Conservation (phyloP, 192 early-diverging fungal species). For the Backusella mclennaniae region DNA sequence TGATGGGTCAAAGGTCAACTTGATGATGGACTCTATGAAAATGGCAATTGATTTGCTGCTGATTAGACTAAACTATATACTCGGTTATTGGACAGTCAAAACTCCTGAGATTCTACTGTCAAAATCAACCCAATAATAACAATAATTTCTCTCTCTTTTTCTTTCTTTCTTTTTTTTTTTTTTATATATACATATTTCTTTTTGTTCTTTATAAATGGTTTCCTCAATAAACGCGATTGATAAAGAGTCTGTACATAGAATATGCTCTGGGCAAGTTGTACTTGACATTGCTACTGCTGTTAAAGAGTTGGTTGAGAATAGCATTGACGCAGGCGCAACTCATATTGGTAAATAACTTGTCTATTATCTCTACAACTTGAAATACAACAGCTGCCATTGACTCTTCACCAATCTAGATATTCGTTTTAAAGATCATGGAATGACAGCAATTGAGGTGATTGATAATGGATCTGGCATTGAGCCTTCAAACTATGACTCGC, state of each 20-base stretch:
- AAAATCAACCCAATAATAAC: neutral
- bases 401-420: conserved; percentile 56
- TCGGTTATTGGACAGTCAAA: conserved; percentile 70
- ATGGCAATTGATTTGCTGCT: conserved; percentile 90
- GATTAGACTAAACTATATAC: conserved; percentile 82
- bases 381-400: neutral
- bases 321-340: conserved; percentile 84
- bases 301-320: conserved; percentile 96
- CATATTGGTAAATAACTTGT: conserved; percentile 49
- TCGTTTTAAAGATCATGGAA: conserved; percentile 74
- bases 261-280: conserved; percentile 91
- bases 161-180: neutral
- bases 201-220: conserved; percentile 1
- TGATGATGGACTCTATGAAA: conserved; percentile 82
- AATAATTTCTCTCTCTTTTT: neutral
- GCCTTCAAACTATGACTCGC: conserved; percentile 52
- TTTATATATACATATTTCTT: too few species aligned
- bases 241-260: conserved; percentile 62
- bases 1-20: conserved; percentile 89
- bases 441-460: conserved; percentile 54
- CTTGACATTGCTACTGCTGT: conserved; percentile 78
- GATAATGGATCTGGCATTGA: conserved; percentile 91
- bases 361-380: too few species aligned
- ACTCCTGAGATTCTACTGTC: neutral
- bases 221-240: conserved; percentile 50